Evolutionary conservation across 345 rosid genomes (phyloP).

Genomic region (Zanthoxylum bungeanum): DNA sequence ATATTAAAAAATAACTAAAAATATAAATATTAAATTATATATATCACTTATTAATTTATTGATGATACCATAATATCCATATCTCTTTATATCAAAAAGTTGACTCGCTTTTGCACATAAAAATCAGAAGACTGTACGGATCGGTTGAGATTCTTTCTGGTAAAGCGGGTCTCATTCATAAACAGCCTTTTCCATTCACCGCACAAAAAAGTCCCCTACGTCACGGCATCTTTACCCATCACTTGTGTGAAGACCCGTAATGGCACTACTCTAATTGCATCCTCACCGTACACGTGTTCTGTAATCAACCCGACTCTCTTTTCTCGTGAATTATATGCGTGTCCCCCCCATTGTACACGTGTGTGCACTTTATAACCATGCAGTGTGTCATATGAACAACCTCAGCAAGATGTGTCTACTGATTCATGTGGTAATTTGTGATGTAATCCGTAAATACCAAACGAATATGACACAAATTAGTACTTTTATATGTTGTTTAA

Average conservation of each 20-base stretch:
- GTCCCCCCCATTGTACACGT: neutral
- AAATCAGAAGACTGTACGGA: neutral
- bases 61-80: no score
- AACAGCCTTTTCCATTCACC: neutral
- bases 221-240: neutral
- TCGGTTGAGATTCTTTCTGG: neutral
- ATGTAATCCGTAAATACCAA: no score
- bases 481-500: no score
- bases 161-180: neutral
- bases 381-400: neutral
- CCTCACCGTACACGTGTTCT: conserved; percentile 2
- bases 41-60: no score
- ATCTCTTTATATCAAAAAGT: no score
- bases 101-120: no score
- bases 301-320: neutral
- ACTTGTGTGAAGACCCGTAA: no score
- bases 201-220: neutral
- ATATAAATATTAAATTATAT: no score
- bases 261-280: neutral
- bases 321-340: neutral
- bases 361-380: neutral
- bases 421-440: neutral
- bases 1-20: no score
- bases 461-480: no score
- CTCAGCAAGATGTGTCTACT: no score